phyloP scores from a whole-genome alignment of 371 early-diverging fungal genomes.

The Mortierella sp. region DNA sequence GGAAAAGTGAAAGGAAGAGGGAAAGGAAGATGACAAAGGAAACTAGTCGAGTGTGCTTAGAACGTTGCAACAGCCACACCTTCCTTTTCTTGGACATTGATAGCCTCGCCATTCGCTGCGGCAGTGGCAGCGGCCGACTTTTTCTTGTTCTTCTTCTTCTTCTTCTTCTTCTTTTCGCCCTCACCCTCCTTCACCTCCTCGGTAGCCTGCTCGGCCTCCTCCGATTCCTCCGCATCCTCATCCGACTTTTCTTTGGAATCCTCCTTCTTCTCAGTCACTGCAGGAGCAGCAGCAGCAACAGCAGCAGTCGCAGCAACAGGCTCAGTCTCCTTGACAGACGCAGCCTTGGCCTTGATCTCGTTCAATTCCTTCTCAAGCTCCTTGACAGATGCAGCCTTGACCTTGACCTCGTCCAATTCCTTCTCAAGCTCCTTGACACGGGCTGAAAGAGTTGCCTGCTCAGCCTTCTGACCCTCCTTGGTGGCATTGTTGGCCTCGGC shows the following conservation, averaged over 20 bases:
- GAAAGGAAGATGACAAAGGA: not conserved
- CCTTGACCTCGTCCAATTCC: slow-evolving; percentile 20
- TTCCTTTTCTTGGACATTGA: slow-evolving; percentile 43
- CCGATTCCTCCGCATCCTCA: slow-evolving; percentile 11
- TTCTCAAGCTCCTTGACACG: slow-evolving; percentile 41
- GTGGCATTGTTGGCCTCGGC: slow-evolving; percentile 20
- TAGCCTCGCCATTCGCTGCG: not conserved
- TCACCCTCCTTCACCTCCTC: slow-evolving; percentile 9
- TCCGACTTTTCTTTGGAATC: not conserved
- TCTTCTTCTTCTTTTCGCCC: slow-evolving; percentile 31
- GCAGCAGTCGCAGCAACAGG: not conserved
- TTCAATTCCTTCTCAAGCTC: slow-evolving; percentile 3
- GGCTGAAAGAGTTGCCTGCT: slow-evolving; percentile 14
- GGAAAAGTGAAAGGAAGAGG: not conserved
- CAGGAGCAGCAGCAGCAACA: not conserved
- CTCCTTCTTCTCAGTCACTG: not conserved
- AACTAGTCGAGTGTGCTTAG: slow-evolving; percentile 2
- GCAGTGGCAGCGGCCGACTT: slow-evolving; percentile 7
- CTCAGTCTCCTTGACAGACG: slow-evolving; percentile 10
- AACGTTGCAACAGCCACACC: slow-evolving; percentile 48
- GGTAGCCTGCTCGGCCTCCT: slow-evolving; percentile 6
- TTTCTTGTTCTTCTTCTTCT: slow-evolving; percentile 33
- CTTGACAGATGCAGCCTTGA: slow-evolving; percentile 13
- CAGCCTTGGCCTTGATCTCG: slow-evolving; percentile 13
- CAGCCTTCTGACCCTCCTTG: slow-evolving; percentile 30